phyloP scores from a whole-genome alignment of 1,284 basidiomycete genomes.

The Austroboletus niveus region DNA sequence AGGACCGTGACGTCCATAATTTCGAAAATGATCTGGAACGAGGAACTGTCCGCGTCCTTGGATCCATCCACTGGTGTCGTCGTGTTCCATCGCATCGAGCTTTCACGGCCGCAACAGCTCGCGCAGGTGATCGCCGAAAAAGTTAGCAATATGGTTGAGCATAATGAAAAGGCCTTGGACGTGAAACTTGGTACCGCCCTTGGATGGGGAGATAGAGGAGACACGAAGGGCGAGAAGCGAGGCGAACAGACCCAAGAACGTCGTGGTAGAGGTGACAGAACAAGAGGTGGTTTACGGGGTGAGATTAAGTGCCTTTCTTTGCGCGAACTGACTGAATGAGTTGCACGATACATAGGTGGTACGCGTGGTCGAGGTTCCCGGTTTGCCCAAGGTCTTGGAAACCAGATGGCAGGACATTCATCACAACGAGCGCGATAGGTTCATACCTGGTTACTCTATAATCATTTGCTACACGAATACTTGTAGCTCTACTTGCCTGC shows the following conservation, averaged over 20 bases:
- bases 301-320: conserved; percentile 17
- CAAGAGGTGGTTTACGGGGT: conserved; percentile 51
- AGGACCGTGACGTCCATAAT: conserved; percentile 88
- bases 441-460: background rate
- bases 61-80: conserved; percentile 87
- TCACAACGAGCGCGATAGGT: conserved; percentile 21
- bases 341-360: conserved; percentile 41
- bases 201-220: conserved; percentile 68
- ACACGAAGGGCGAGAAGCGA: conserved; percentile 74
- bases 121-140: conserved; percentile 89
- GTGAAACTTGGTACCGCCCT: conserved; percentile 73
- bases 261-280: conserved; percentile 65
- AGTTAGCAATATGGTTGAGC: conserved; percentile 85
- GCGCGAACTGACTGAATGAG: conserved; percentile 1
- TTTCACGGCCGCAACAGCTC: conserved; percentile 87
- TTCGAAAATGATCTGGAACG: conserved; percentile 99
- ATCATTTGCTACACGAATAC: conserved; percentile 1
- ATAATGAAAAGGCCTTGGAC: conserved; percentile 95
- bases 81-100: conserved; percentile 88
- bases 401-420: conserved; percentile 57
- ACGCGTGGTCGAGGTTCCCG: conserved; percentile 68
- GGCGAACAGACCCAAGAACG: conserved; percentile 75
- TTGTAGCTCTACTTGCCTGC: conserved; percentile 2
- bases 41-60: conserved; percentile 91
- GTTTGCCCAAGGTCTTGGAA: conserved; percentile 77